These are phyloP conservation scores for Dysphania ambrosioides DNA, from an alignment of 148 eudicot species.

Conservation along the genomic window DNA sequence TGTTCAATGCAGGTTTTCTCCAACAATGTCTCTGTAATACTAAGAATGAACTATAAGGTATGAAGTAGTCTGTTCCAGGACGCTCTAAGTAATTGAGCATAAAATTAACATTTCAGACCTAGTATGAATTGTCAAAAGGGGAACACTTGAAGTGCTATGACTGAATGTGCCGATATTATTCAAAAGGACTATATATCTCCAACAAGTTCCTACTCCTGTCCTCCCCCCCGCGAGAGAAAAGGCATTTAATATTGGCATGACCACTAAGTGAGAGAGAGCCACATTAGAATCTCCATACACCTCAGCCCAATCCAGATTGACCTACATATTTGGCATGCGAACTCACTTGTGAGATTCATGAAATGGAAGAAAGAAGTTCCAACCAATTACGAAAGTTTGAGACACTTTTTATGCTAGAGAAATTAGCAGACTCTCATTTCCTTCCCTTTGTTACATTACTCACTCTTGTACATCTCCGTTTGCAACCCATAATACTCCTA, in stretches of 20 bases:
- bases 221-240: too few relatives aligned
- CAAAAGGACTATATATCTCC: neutral
- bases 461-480: neutral
- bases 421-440: neutral
- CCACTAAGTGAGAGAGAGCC: neutral
- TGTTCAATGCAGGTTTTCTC: neutral
- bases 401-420: neutral
- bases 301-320: neutral
- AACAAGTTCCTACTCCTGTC: neutral
- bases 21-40: neutral
- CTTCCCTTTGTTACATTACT: neutral
- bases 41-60: neutral
- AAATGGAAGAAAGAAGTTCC: neutral
- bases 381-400: neutral
- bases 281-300: neutral
- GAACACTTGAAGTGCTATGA: neutral
- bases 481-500: neutral
- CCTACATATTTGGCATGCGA: neutral
- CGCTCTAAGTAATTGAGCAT: neutral
- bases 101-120: neutral
- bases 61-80: neutral
- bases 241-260: too few relatives aligned
- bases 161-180: neutral
- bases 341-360: neutral
- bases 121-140: neutral